Percentiles rank a stretch among this genome's conserved stretches.
These are phyloP conservation scores for Cichorium intybus DNA, from an alignment of 140 eudicot species.

Conservation along the genomic window DNA sequence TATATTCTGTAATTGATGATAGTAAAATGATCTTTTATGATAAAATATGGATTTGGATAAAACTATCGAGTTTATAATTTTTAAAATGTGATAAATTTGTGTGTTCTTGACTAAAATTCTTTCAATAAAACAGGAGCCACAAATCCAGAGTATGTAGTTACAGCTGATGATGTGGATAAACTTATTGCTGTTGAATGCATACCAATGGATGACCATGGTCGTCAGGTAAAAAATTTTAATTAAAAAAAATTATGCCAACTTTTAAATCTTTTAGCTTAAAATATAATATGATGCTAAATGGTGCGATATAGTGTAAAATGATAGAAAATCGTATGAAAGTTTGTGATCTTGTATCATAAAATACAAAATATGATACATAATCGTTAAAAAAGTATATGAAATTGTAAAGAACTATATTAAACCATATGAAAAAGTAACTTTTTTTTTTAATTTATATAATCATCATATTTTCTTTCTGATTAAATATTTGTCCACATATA, in stretches of 20 bases:
- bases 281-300: background rate
- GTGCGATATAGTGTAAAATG: background rate
- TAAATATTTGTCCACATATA: no score
- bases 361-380: no score
- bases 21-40: background rate
- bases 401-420: background rate
- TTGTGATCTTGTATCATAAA: background rate
- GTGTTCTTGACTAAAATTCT: slow-evolving; percentile 8
- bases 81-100: slow-evolving; percentile 9
- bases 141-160: slow-evolving; percentile 89
- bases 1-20: no score
- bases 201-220: slow-evolving; percentile 99
- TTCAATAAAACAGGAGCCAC: slow-evolving; percentile 67
- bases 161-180: slow-evolving; percentile 98
- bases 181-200: slow-evolving; percentile 95
- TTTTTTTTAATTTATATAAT: background rate
- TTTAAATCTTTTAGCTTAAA: background rate
- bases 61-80: background rate
- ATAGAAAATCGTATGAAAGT: background rate
- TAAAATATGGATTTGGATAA: background rate
- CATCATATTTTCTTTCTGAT: background rate
- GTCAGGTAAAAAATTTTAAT: slow-evolving; percentile 50
- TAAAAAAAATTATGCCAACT: background rate
- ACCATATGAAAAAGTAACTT: background rate
- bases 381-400: background rate